phyloP scores from a whole-genome alignment of 2,329 filamentous ascomycete genomes.

The Fusarium dimerum region DNA sequence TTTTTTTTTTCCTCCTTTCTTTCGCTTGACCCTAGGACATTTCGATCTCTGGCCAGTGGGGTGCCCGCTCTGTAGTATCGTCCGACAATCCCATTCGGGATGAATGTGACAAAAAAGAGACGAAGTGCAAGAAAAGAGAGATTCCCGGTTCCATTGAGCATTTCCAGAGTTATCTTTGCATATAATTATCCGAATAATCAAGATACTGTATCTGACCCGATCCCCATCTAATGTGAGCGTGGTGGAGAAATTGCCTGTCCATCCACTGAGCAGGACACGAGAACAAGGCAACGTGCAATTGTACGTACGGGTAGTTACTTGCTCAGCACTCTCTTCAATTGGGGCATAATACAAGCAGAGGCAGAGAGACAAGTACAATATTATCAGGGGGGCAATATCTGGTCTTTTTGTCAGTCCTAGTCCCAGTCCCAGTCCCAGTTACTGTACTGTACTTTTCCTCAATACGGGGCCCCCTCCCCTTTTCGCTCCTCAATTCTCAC shows the following conservation, averaged over 20 bases:
- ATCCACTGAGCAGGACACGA: not conserved
- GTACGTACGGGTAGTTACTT: not conserved
- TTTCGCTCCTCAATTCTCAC: slow-evolving; percentile 14
- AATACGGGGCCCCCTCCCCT: not conserved
- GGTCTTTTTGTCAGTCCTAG: not conserved
- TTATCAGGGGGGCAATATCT: not conserved
- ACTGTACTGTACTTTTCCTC: no score
- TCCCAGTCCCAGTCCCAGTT: not conserved
- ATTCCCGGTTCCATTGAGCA: no score
- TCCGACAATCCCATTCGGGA: not conserved
- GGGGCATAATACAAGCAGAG: no score
- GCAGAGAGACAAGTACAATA: no score
- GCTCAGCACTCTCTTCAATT: not conserved
- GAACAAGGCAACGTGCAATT: not conserved
- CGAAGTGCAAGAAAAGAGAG: no score
- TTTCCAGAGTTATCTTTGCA: no score
- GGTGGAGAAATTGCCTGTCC: not conserved
- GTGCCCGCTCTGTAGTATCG: not conserved
- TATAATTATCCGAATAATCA: no score
- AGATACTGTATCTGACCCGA: not conserved
- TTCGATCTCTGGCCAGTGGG: not conserved
- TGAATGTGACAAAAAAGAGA: not conserved
- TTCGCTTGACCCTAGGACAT: not conserved
- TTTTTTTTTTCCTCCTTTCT: not conserved
- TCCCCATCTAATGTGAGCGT: not conserved